phyloP scores from a whole-genome alignment of 2,329 filamentous ascomycete species.

The Aspergillus versicolor region DNA sequence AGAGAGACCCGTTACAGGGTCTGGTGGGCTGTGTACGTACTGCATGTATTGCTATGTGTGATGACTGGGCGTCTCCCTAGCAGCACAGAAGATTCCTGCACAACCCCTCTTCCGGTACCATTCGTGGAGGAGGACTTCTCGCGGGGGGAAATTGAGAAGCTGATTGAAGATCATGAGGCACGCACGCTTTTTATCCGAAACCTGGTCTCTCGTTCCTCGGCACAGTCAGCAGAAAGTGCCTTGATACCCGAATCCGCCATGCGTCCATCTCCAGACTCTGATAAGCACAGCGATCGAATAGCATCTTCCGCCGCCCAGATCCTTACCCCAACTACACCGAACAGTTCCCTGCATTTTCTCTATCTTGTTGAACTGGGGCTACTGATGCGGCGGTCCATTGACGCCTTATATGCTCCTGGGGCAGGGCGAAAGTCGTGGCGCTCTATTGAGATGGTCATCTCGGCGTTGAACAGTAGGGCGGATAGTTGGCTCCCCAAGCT shows the following conservation, averaged over 20 bases:
- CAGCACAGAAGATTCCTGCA: conserved; percentile 40
- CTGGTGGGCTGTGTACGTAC: conserved; percentile 45
- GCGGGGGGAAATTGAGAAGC: conserved; percentile 28
- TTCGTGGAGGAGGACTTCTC: conserved; percentile 40
- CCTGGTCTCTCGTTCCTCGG: conserved; percentile 20
- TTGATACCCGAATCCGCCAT: conserved; percentile 15
- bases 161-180: conserved; percentile 35
- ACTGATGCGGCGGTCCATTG: conserved; percentile 37
- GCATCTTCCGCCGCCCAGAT: conserved; percentile 26
- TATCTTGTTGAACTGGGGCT: conserved; percentile 38
- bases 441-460: conserved; percentile 38
- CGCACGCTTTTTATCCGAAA: conserved; percentile 30
- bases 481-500: conserved; percentile 41
- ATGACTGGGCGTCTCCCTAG: conserved; percentile 45
- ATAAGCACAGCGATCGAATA: conserved; percentile 22
- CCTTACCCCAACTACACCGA: conserved; percentile 38
- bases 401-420: conserved; percentile 40
- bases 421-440: conserved; percentile 34
- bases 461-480: conserved; percentile 32
- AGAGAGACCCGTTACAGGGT: conserved; percentile 45
- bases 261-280: conserved; percentile 10
- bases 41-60: conserved; percentile 42
- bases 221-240: conserved; percentile 8
- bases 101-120: conserved; percentile 41
- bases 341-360: conserved; percentile 40